Base-by-base conservation (phyloP, 352 stramenopile genomes). In the Phytophthora capsici region DNA sequence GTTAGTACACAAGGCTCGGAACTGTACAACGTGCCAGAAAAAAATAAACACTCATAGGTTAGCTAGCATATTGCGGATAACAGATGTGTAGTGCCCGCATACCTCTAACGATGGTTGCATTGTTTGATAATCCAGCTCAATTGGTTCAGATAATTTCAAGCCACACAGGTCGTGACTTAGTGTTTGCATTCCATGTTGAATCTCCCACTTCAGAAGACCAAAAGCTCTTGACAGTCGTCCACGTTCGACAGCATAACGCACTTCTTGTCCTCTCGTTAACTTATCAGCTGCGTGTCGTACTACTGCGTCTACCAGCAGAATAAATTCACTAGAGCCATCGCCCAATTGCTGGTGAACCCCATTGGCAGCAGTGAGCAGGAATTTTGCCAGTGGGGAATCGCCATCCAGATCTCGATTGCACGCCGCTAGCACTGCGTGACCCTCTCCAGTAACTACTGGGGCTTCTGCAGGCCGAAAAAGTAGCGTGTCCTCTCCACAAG, bases 401-500 rank as follows among this genome's bases (percentile, higher is more conserved):
- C 26, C 60, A 44, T 49, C 38, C 10, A 73, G n/a, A 0, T 73
- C 64, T 28, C 69, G 52, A 10, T 70, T 76, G 69, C 69, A 84
- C 14, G 79, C 77, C 17, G 65, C 59, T 3, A 92, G 64, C 0
- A 91, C 60, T 1, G 76, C 60, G 48, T 88, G 79, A 1, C 78
- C 83, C 28, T 88, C 75, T 3, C 67, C 70, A 8, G 83, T 90
- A 37, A 90, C 61, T 20, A 92, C 26, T 2, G 82, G 85, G 7
- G 78, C 63, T 20, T 90, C 78, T 2, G 83, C 80, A 22, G 85
- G 76, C 19, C 75, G 61, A 34, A 92, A 88, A 8, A 94, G 57
- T 60, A 94, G 53, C 45, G 72, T 78, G 12, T 87, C 66, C 19
- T 82, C 66, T 28, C 73, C 80, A 13, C 54, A 72, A 17, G 85